phyloP scores from a whole-genome alignment of 352 stramenopile species.

The Globisporangium abappressorium region DNA sequence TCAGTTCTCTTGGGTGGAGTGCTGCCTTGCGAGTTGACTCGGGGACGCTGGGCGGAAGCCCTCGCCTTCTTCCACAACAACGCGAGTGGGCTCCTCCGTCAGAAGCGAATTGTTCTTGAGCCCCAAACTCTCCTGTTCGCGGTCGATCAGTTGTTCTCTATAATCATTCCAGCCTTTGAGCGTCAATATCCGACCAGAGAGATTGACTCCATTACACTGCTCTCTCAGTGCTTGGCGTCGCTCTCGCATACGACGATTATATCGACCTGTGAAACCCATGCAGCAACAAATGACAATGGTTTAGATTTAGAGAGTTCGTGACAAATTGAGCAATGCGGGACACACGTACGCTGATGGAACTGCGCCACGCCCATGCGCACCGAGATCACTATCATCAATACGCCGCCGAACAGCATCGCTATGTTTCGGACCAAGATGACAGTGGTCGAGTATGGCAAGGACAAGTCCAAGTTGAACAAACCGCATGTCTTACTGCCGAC shows the following conservation, averaged over 20 bases:
- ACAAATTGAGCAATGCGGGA: too few relatives aligned
- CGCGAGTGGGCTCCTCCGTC: not conserved
- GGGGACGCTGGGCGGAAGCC: not conserved
- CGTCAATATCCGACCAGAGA: slow-evolving; percentile 23
- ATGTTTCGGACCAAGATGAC: not conserved
- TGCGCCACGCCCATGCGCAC: not conserved
- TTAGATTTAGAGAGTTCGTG: too few relatives aligned
- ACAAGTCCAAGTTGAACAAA: not conserved
- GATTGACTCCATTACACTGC: slow-evolving; percentile 18
- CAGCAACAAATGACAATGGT: too few relatives aligned
- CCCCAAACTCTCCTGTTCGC: slow-evolving; percentile 21
- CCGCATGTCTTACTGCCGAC: not conserved
- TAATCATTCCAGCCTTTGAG: slow-evolving; percentile 48
- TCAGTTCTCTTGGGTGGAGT: not conserved
- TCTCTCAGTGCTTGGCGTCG: slow-evolving; percentile 3
- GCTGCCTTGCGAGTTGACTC: not conserved
- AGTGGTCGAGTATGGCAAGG: too few relatives aligned
- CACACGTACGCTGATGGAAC: slow-evolving; percentile 4
- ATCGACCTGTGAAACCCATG: not conserved
- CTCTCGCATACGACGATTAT: not conserved
- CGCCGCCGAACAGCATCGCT: not conserved
- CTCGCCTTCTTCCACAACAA: not conserved
- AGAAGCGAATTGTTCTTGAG: not conserved
- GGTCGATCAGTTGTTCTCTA: slow-evolving; percentile 46
- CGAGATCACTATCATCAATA: not conserved